Evolutionary conservation across 257 asterid genomes (phyloP).

Genomic region (Lavandula angustifolia): DNA sequence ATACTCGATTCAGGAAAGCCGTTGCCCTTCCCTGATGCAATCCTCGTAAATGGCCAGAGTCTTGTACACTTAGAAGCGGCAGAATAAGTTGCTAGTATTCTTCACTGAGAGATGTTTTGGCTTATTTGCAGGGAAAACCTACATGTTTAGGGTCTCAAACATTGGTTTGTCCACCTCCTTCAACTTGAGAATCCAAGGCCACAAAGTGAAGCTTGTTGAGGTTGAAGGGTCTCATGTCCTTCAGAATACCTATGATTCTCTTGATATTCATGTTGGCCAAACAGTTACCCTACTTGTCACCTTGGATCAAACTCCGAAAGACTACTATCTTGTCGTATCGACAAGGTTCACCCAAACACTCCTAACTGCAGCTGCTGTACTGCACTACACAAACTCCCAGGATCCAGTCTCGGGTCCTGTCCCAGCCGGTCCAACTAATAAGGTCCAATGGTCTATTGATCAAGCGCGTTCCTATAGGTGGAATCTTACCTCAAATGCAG

Average conservation of each 20-base stretch:
- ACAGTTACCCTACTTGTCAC: constrained; percentile 73
- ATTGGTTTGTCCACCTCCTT: constrained; percentile 67
- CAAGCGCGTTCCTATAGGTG: constrained; percentile 92
- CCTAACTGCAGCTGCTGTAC: constrained; percentile 52
- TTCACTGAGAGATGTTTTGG: constrained; percentile 38
- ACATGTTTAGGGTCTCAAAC: constrained; percentile 89
- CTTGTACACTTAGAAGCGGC: too few relatives aligned
- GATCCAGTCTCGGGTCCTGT: constrained; percentile 61
- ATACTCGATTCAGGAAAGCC: constrained; percentile 75
- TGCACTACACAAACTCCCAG: constrained; percentile 72
- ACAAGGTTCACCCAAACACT: constrained; percentile 60
- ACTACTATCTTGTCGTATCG: constrained; percentile 81
- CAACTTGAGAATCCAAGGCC: constrained; percentile 91
- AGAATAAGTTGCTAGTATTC: too few relatives aligned
- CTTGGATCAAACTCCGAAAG: constrained; percentile 72
- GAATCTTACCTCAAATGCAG: constrained; percentile 95
- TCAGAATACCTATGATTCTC: constrained; percentile 69
- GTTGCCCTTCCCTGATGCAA: constrained; percentile 73
- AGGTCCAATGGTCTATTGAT: constrained; percentile 65
- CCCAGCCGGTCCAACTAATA: constrained; percentile 62
- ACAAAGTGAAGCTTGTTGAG: constrained; percentile 81
- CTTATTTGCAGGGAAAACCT: constrained; percentile 68
- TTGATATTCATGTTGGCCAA: constrained; percentile 89
- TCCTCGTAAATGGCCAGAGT: constrained; percentile 78
- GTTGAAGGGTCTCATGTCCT: constrained; percentile 91